A percentile compares a stretch with the other conserved stretches of the same genome.
Conservation (phyloP, 2,329 filamentous ascomycete genomes). For the Coniochaeta sp. region DNA sequence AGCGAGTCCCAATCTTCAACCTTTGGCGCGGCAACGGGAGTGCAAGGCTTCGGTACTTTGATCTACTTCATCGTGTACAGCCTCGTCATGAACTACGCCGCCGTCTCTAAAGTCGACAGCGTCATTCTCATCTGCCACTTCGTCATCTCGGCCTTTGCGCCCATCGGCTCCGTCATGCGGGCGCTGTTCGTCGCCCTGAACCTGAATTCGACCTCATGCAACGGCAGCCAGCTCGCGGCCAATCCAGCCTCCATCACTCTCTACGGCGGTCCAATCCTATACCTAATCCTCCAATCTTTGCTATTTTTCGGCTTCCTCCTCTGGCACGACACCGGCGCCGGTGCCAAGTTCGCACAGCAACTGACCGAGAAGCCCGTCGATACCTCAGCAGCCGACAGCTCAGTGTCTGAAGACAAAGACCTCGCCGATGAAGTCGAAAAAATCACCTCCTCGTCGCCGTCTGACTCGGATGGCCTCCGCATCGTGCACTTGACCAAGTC, state of each 20-base stretch:
- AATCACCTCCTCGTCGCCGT: too few species aligned
- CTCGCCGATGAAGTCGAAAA: too few species aligned
- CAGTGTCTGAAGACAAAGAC: too few species aligned
- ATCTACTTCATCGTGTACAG: conserved; percentile 66
- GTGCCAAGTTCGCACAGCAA: too few species aligned
- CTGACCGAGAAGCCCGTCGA: too few species aligned
- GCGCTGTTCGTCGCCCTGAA: conserved; percentile 74
- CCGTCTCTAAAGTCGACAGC: conserved; percentile 54
- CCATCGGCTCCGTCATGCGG: conserved; percentile 67
- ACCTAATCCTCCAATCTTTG: conserved; percentile 67
- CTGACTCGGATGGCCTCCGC: conserved; percentile 57
- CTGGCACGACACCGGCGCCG: conserved; percentile 70
- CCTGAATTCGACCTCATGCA: conserved; percentile 73
- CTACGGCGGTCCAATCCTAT: conserved; percentile 80
- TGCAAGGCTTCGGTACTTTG: conserved; percentile 61
- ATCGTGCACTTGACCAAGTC: conserved; percentile 74
- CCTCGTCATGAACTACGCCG: conserved; percentile 65
- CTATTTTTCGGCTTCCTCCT: conserved; percentile 66
- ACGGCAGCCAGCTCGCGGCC: conserved; percentile 50
- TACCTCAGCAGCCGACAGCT: too few species aligned
- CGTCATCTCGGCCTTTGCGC: conserved; percentile 64
- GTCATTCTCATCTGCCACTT: conserved; percentile 67
- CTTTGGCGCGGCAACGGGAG: conserved; percentile 62
- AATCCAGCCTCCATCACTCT: conserved; percentile 64
- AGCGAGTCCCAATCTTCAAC: conserved; percentile 65